phyloP scores from a whole-genome alignment of 192 early-diverging fungal species.

The Coemansia sp. region DNA sequence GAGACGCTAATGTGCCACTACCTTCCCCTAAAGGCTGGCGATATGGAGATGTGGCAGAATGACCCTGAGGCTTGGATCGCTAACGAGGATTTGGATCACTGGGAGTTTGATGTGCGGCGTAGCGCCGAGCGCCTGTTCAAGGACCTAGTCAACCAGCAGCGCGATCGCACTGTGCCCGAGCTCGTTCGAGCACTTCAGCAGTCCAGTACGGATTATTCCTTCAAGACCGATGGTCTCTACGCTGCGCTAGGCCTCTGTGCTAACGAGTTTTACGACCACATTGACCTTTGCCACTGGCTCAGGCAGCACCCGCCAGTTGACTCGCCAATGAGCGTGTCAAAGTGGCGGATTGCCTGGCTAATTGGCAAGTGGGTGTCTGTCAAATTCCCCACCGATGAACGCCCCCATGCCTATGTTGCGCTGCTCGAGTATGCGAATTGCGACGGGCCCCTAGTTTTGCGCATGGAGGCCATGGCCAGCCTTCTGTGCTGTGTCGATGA shows the following conservation, averaged over 20 bases:
- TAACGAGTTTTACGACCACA: constrained; percentile 71
- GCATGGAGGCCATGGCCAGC: constrained; percentile 70
- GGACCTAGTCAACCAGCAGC: constrained; percentile 65
- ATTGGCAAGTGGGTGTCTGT: constrained; percentile 84
- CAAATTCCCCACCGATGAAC: constrained; percentile 62
- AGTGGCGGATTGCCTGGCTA: constrained; percentile 75
- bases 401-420: constrained; percentile 66
- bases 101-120: constrained; percentile 73
- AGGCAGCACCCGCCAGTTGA: constrained; percentile 41
- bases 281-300: constrained; percentile 83
- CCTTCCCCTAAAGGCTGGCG: constrained; percentile 64
- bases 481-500: constrained; percentile 74
- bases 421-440: constrained; percentile 67
- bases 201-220: not conserved
- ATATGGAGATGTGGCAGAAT: constrained; percentile 77
- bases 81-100: constrained; percentile 80
- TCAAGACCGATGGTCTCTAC: constrained; percentile 56
- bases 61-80: constrained; percentile 82
- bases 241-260: constrained; percentile 77
- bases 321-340: constrained; percentile 52
- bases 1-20: constrained; percentile 74
- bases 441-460: constrained; percentile 77
- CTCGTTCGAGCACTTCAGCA: constrained; percentile 23
- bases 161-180: constrained; percentile 15
- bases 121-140: constrained; percentile 84